Conservation (phyloP, 1,139 yeast species). For the Blastobotrys serpentis region DNA sequence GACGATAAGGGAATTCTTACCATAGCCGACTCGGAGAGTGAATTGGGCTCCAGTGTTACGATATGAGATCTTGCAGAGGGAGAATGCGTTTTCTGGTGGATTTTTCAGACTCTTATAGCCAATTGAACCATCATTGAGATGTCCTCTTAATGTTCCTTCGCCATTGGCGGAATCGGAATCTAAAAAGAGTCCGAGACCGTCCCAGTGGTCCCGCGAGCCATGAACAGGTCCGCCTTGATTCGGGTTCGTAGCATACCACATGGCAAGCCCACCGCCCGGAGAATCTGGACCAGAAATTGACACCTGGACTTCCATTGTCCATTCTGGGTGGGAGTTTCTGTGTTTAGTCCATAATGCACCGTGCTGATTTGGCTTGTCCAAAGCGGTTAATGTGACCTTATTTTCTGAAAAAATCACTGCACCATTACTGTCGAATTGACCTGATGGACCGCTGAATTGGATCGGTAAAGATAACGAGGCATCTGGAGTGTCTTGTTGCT, state of each 20-base stretch:
- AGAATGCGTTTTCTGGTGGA: constrained; percentile 35
- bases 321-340: constrained; percentile 33
- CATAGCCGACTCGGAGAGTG: constrained; percentile 36
- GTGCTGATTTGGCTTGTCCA: constrained; percentile 27
- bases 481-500: constrained; percentile 1
- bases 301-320: constrained; percentile 39
- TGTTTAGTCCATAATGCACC: constrained; percentile 39
- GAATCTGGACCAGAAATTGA: constrained; percentile 35
- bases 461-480: constrained; percentile 1
- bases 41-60: constrained; percentile 38
- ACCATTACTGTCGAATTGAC: constrained; percentile 15
- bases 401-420: constrained; percentile 1
- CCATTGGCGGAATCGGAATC: constrained; percentile 33
- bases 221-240: constrained; percentile 37
- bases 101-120: constrained; percentile 20
- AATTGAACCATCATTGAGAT: constrained; percentile 40
- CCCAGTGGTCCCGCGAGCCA: constrained; percentile 42
- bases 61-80: constrained; percentile 39
- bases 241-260: constrained; percentile 39
- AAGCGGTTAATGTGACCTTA: constrained; percentile 27
- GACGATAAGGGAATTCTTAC: constrained; percentile 35
- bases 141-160: constrained; percentile 40
- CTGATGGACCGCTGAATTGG: constrained; percentile 10
- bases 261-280: constrained; percentile 40
- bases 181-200: constrained; percentile 41